Base-by-base conservation (phyloP, 2,329 filamentous ascomycete genomes). In the Scedosporium apiospermum region DNA sequence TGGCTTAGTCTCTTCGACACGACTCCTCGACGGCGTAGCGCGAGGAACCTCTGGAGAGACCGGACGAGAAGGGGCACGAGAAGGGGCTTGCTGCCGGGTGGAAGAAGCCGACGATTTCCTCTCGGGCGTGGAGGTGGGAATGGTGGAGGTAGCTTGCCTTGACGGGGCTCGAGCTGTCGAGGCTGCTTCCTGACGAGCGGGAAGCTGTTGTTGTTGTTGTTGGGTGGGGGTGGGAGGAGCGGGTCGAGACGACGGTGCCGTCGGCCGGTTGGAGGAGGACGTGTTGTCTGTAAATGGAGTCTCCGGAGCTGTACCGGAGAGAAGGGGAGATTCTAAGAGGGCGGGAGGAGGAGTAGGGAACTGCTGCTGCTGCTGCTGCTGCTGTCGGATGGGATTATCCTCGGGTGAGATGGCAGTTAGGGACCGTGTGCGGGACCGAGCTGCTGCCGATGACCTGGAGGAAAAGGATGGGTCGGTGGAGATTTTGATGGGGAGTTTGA, bases 81-180 rank as follows among this genome's bases (percentile, higher is more conserved):
- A 55, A 23, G 60, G 10, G 27, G 49, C 34, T 38, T 38, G 49
- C 30, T 57, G 27, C 21, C 60, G 51, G 55, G 27, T 27, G n/a
- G 46, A 14, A 49, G 46, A 14, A 49, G 44, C 44, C 44, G 44
- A 21, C 44, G 44, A 49, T 23, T 55, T 55, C 49, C 34, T 61
- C 49, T 61, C 60, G 55, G 55, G 55, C 55, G 55, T 38, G 55
- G 55, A 58, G n/a, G 55, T n/a, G 55, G 55, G 55, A 57, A 51
- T 51, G 38, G 27, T 41, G 27, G 60, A 55, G 7, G 27, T 21
- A 12, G 60, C 57, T 44, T 59, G 60, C 60, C 60, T 61, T 49
- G 59, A 51, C 89, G 74, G 3, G 85, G 14, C 58, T 42, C 21
- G 46, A 60, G 46, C 42, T 85, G 71, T 86, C 88, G n/a, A 89